These are phyloP conservation scores for Prorocentrum cordatum DNA, from an alignment of 169 alveolate genomes.

Conservation along the genomic window DNA sequence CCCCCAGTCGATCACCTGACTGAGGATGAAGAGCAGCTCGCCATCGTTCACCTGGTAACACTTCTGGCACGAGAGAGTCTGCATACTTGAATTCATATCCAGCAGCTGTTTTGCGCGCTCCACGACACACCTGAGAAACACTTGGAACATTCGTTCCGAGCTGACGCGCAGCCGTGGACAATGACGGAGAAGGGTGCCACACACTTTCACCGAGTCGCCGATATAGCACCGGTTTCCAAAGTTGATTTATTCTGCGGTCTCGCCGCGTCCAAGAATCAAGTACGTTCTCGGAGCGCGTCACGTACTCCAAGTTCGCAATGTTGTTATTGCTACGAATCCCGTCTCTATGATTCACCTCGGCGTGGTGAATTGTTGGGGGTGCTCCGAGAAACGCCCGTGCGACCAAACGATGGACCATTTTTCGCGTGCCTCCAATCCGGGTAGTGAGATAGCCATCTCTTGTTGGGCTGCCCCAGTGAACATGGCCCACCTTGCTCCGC, in stretches of 20 bases:
- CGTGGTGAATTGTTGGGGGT: not conserved
- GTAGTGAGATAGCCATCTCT: no score
- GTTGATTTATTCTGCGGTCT: not conserved
- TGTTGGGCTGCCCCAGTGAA: no score
- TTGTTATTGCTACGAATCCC: not conserved
- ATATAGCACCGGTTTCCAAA: not conserved
- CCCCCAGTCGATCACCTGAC: no score
- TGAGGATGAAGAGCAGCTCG: no score
- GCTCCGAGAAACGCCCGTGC: not conserved
- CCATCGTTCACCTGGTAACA: slow-evolving; percentile 1
- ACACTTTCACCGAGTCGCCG: not conserved
- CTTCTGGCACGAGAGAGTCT: not conserved
- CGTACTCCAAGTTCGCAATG: not conserved
- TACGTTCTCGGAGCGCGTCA: not conserved
- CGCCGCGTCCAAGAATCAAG: not conserved
- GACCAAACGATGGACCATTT: slow-evolving; percentile 5
- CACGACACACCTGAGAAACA: not conserved
- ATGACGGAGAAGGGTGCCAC: not conserved
- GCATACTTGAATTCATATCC: not conserved
- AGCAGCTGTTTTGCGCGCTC: not conserved
- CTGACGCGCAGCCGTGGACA: not conserved
- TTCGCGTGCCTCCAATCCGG: no score
- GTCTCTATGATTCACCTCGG: not conserved
- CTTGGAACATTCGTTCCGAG: not conserved
- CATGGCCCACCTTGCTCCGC: no score